These are phyloP conservation scores for Penstemon eatonii DNA, from an alignment of 257 asterid genomes.

Conservation along the genomic window DNA sequence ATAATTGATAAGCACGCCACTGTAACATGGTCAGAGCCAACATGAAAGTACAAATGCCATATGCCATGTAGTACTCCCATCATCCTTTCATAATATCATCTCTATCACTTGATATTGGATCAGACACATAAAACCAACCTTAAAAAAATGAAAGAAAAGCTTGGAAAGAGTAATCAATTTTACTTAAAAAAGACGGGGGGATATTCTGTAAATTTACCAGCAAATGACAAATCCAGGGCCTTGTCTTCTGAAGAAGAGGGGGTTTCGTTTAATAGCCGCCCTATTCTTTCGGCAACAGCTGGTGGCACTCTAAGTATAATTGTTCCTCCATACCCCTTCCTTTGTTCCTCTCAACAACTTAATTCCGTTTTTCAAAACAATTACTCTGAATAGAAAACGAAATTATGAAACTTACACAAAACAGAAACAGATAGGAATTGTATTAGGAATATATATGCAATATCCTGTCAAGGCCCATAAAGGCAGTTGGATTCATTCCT, in stretches of 20 bases:
- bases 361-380: neutral
- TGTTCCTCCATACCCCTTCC: conserved; percentile 50
- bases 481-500: no score
- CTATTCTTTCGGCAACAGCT: conserved; percentile 65
- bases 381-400: neutral
- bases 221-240: conserved; percentile 68
- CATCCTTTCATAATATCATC: no score
- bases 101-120: neutral
- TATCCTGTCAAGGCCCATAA: neutral
- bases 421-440: neutral
- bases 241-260: conserved; percentile 78
- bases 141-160: no score
- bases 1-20: no score
- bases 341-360: conserved; percentile 12
- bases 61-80: no score
- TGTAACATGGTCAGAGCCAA: no score
- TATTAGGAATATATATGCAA: neutral
- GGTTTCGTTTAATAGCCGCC: conserved; percentile 63
- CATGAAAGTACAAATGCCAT: no score
- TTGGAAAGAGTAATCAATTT: no score
- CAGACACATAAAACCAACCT: no score
- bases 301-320: conserved; percentile 53
- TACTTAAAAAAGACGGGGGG: neutral
- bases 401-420: neutral
- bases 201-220: conserved; percentile 41